phyloP scores from a whole-genome alignment of 2,329 filamentous ascomycete species.

The Myrmaecium sp. region DNA sequence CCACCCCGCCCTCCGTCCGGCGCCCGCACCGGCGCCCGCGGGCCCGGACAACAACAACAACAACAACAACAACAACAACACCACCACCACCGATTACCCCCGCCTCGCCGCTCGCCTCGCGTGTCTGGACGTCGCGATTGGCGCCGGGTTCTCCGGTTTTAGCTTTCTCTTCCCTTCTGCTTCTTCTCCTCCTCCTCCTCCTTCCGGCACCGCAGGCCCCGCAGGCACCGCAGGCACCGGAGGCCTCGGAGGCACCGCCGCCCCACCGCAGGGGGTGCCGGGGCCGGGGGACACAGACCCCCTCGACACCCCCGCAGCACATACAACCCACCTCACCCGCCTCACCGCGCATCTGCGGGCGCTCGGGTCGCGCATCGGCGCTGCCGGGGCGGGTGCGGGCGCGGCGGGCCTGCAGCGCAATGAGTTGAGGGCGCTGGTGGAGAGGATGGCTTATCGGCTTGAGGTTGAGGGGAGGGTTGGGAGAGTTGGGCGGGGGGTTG shows the following conservation, averaged over 20 bases:
- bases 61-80: slow-evolving; percentile 34
- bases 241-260: slow-evolving; percentile 10
- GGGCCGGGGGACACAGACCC: slow-evolving; percentile 3
- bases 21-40: too few species aligned
- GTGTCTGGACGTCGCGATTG: slow-evolving; percentile 60
- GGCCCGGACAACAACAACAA: too few species aligned
- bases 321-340: slow-evolving; percentile 12
- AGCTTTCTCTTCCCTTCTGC: slow-evolving; percentile 11
- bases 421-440: slow-evolving; percentile 60
- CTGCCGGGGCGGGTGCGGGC: slow-evolving; percentile 42
- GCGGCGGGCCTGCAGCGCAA: slow-evolving; percentile 49
- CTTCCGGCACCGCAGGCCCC: too few species aligned
- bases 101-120: slow-evolving; percentile 47
- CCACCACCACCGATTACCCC: slow-evolving; percentile 45
- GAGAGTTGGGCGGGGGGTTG: slow-evolving; percentile 31
- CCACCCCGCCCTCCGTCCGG: too few species aligned
- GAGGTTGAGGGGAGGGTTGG: slow-evolving; percentile 53
- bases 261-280: slow-evolving; percentile 4
- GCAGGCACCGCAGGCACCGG: slow-evolving; percentile 7
- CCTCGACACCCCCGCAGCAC: neutral
- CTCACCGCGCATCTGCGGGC: slow-evolving; percentile 31
- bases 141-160: slow-evolving; percentile 34
- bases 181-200: too few species aligned
- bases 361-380: slow-evolving; percentile 46
- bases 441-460: slow-evolving; percentile 59